Evolutionary conservation across 306 rosid species (phyloP), one percentile per base, ranked within the genome.

Genomic region (Cucurbita pepo): DNA sequence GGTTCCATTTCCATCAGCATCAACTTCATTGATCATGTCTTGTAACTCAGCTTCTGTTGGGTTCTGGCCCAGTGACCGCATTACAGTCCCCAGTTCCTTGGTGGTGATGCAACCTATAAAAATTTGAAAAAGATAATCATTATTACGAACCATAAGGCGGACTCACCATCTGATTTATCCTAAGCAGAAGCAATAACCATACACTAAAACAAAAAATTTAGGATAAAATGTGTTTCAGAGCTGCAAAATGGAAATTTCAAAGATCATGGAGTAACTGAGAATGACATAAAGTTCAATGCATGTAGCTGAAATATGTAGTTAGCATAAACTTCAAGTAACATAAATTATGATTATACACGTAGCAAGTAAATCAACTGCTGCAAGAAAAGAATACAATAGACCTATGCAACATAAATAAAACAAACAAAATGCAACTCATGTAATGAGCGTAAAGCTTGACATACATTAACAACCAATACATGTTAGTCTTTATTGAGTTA

Each of bases 21-120:
- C 77, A 15, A 73, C 77, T 56, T 73, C 77, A 45, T 73, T 73
- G 52, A 57, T 73, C 76, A 73, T 73, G 53, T 73, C 76, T 15
- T 73, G 76, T 38, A 73, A 66, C 53, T 73, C 76, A 54, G 76
- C 76, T 72, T 72, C 76, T 37, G 76, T 72, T 56, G 76, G 76
- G 19, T 72, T 72, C 34, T 73, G 77, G 55, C 69, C 69, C 66
- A 73, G 16, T 40, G 69, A 57, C 44, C 77, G 56, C 77, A 73
- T 73, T 12, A 56, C 69, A 56, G 77, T 73, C 41, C 77, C 77
- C 55, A 73, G 69, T 15, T 73, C 77, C 77, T 73, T 44, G 55
- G 77, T 73, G 43, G 77, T 41, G 54, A 73, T 73, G 64, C 77
- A 73, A 56, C 77, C 77, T 73, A 59, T 16, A 45, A 55, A 40